Evolutionary conservation across 352 stramenopile species (phyloP).

Genomic region (Detonula confervacea): DNA sequence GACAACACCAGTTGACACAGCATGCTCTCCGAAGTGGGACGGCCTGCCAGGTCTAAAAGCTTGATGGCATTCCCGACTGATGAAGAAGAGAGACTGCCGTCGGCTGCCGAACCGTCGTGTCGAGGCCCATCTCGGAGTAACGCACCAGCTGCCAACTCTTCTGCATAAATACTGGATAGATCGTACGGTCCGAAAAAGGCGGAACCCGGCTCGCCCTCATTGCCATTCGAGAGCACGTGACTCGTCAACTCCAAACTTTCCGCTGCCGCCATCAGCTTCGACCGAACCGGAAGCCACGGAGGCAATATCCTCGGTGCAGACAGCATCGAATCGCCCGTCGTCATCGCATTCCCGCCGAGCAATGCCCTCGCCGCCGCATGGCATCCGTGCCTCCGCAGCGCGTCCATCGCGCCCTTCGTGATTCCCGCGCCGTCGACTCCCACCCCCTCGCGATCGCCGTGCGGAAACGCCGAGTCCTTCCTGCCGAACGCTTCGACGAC

Average conservation of each 20-base stretch:
- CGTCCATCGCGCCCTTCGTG: no score
- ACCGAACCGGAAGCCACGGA: slow-evolving; percentile 68
- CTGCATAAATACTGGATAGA: slow-evolving; percentile 53
- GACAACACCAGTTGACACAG: slow-evolving; percentile 68
- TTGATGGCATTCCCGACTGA: slow-evolving; percentile 64
- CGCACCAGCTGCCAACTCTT: slow-evolving; percentile 55
- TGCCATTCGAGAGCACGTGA: slow-evolving; percentile 69
- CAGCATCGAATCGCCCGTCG: slow-evolving; percentile 22
- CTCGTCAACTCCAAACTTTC: slow-evolving; percentile 56
- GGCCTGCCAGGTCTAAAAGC: slow-evolving; percentile 72
- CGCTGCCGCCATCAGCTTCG: slow-evolving; percentile 57
- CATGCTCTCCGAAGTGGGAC: slow-evolving; percentile 58
- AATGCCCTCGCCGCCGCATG: slow-evolving; percentile 70
- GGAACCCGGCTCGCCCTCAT: slow-evolving; percentile 66
- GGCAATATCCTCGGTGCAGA: slow-evolving; percentile 70
- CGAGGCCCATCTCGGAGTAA: slow-evolving; percentile 27
- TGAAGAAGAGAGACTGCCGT: background rate
- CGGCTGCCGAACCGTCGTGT: no score
- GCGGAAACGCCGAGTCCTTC: slow-evolving; percentile 73
- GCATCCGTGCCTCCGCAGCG: no score
- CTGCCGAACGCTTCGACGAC: slow-evolving; percentile 84
- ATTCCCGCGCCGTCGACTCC: slow-evolving; percentile 70
- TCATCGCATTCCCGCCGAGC: slow-evolving; percentile 57
- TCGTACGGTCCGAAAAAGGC: slow-evolving; percentile 59
- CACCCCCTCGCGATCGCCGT: slow-evolving; percentile 73